Evolutionary conservation across 768 basidiomycete species (phyloP).

Genomic region (Lyophyllum atratum): DNA sequence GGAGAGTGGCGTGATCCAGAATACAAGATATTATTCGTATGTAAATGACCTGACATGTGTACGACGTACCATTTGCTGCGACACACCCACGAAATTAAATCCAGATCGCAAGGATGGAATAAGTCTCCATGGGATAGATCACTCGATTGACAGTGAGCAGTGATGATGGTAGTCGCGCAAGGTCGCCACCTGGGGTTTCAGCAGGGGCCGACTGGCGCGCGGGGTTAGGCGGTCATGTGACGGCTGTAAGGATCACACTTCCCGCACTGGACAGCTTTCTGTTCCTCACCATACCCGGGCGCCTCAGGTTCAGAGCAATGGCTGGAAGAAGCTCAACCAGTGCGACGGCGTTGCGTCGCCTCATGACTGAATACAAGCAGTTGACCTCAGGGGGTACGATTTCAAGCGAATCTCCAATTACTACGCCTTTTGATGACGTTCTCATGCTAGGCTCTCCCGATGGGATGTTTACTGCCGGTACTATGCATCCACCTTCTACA

Average conservation of each 20-base stretch:
- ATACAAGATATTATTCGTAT: background rate
- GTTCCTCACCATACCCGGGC: constrained; percentile 3
- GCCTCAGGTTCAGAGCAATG: constrained; percentile 34
- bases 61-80: constrained; percentile 1
- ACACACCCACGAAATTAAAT: background rate
- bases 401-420: background rate
- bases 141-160: background rate
- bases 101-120: background rate
- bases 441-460: constrained; percentile 72
- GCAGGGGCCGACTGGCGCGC: background rate
- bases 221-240: constrained; percentile 12
- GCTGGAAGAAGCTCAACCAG: constrained; percentile 53
- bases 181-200: background rate
- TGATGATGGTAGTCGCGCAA: background rate
- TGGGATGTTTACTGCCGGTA: constrained; percentile 94
- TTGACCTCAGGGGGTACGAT: constrained; percentile 72
- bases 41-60: background rate
- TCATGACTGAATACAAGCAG: constrained; percentile 94
- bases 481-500: constrained; percentile 2
- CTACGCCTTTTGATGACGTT: constrained; percentile 8
- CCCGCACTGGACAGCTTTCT: background rate
- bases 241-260: background rate
- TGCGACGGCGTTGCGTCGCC: constrained; percentile 76
- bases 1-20: constrained; percentile 1
- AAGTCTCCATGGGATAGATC: constrained; percentile 5